phyloP scores from a whole-genome alignment of 352 stramenopile genomes.

The Phytophthora capsici region DNA sequence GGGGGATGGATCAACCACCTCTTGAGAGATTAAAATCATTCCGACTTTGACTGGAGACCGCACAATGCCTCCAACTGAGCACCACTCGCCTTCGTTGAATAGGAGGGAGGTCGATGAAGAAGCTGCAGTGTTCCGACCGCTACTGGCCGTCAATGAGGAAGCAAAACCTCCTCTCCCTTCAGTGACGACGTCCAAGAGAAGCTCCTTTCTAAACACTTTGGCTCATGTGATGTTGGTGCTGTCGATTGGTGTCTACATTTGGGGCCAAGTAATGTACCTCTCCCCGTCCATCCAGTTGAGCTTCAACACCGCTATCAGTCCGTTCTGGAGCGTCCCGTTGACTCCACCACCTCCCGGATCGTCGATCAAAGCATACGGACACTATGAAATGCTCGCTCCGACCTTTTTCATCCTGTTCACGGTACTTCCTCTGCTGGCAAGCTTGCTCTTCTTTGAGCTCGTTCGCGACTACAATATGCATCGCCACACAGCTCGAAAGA shows the following conservation, averaged over 20 bases:
- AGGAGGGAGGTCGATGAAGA: conserved; percentile 1
- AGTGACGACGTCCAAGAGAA: background rate
- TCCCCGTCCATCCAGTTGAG: conserved; percentile 42
- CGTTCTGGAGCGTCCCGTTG: conserved; percentile 40
- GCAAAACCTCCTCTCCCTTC: conserved; percentile 5
- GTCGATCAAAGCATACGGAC: conserved; percentile 30
- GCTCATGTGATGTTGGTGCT: conserved; percentile 42
- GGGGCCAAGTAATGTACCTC: conserved; percentile 50
- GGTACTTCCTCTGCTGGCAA: conserved; percentile 49
- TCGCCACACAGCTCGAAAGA: conserved; percentile 40
- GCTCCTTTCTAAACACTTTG: conserved; percentile 21
- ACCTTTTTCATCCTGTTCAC: conserved; percentile 64
- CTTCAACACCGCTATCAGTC: conserved; percentile 33
- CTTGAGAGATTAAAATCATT: conserved; percentile 11
- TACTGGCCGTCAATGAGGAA: conserved; percentile 11
- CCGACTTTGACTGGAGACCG: conserved; percentile 9
- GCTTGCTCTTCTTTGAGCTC: conserved; percentile 52
- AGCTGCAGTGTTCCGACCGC: conserved; percentile 10
- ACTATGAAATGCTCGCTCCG: conserved; percentile 63
- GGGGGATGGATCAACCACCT: conserved; percentile 10
- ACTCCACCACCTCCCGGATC: conserved; percentile 34
- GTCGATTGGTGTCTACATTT: conserved; percentile 49
- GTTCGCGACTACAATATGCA: conserved; percentile 50
- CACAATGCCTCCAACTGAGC: conserved; percentile 28
- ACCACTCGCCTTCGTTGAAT: conserved; percentile 3